Conservation (phyloP, 352 stramenopile genomes). For the Phytophthora syringae region DNA sequence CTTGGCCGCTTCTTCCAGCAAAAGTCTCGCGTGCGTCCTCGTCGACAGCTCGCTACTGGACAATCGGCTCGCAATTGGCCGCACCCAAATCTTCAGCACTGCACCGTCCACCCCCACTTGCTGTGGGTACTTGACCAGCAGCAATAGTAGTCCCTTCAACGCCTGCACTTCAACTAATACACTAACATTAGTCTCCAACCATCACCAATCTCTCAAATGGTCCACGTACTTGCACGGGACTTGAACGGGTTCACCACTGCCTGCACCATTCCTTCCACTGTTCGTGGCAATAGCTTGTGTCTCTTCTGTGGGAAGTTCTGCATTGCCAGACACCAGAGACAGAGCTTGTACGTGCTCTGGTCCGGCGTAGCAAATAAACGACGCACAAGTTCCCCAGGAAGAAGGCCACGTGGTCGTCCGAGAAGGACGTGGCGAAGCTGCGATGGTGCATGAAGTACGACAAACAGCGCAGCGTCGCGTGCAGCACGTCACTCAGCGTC, state of each 20-base stretch:
- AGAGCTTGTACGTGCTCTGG: slow-evolving; percentile 69
- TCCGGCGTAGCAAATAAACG: slow-evolving; percentile 63
- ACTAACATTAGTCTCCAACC: slow-evolving; percentile 2
- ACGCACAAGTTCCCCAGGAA: slow-evolving; percentile 61
- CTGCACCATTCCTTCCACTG: slow-evolving; percentile 68
- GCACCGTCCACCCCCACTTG: slow-evolving; percentile 33
- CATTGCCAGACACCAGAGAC: slow-evolving; percentile 69
- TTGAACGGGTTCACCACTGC: slow-evolving; percentile 79
- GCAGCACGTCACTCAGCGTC: slow-evolving; percentile 24
- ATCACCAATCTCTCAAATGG: background rate
- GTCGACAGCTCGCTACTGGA: slow-evolving; percentile 55
- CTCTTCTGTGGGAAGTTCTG: slow-evolving; percentile 59
- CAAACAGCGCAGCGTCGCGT: slow-evolving; percentile 55
- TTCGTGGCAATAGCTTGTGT: slow-evolving; percentile 56
- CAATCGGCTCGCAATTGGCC: slow-evolving; percentile 60
- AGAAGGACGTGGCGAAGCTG: slow-evolving; percentile 45
- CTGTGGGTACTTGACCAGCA: slow-evolving; percentile 60
- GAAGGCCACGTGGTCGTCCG: slow-evolving; percentile 41
- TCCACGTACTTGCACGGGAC: slow-evolving; percentile 60
- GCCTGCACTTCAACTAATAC: slow-evolving; percentile 66
- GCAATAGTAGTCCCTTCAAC: slow-evolving; percentile 60
- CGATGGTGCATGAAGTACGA: slow-evolving; percentile 76
- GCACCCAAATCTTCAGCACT: slow-evolving; percentile 55
- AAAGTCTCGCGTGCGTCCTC: slow-evolving; percentile 48
- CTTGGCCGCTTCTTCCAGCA: slow-evolving; percentile 56